A percentile compares a stretch with the other conserved stretches of the same genome.
Conservation (phyloP, 1,284 basidiomycete species). For the Somion occarium region DNA sequence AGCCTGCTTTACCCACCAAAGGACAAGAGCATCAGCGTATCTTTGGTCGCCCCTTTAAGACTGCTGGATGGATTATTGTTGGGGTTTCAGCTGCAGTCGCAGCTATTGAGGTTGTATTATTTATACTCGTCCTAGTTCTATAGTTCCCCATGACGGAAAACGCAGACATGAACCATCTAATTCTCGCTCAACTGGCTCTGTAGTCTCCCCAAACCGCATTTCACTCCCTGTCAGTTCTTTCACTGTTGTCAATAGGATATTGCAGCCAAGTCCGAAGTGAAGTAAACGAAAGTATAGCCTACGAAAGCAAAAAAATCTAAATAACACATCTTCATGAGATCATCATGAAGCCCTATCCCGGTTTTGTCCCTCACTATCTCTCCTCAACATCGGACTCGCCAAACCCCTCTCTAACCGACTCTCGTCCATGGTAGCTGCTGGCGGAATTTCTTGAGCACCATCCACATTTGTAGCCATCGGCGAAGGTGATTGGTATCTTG, state of each 20-base stretch:
- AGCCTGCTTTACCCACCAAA: slow-evolving; percentile 42
- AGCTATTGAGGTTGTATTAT: slow-evolving; percentile 56
- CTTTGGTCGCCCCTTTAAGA: slow-evolving; percentile 75
- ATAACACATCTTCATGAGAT: no score
- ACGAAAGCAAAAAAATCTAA: no score
- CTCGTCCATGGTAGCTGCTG: slow-evolving; percentile 37
- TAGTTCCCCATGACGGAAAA: slow-evolving; percentile 6
- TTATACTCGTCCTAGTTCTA: slow-evolving; percentile 41
- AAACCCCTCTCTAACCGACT: slow-evolving; percentile 56
- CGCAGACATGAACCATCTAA: no score
- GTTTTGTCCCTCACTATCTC: slow-evolving; percentile 31
- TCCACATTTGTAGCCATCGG: slow-evolving; percentile 6
- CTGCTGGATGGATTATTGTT: slow-evolving; percentile 72
- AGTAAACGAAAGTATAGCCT: no score
- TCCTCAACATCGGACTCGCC: slow-evolving; percentile 47
- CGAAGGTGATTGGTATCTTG: slow-evolving; percentile 8
- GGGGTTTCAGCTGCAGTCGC: slow-evolving; percentile 59
- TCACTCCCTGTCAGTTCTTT: no score
- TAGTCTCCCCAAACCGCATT: no score
- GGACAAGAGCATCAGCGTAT: slow-evolving; percentile 57
- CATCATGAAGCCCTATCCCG: background rate
- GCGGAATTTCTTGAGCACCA: slow-evolving; percentile 22
- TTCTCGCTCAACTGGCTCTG: no score
- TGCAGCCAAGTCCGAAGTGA: no score
- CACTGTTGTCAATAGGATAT: no score